A percentile compares a stretch with the other conserved stretches of the same genome.
These are phyloP conservation scores for Thymus mandschuricus DNA, from an alignment of 257 asterid genomes.

Conservation along the genomic window DNA sequence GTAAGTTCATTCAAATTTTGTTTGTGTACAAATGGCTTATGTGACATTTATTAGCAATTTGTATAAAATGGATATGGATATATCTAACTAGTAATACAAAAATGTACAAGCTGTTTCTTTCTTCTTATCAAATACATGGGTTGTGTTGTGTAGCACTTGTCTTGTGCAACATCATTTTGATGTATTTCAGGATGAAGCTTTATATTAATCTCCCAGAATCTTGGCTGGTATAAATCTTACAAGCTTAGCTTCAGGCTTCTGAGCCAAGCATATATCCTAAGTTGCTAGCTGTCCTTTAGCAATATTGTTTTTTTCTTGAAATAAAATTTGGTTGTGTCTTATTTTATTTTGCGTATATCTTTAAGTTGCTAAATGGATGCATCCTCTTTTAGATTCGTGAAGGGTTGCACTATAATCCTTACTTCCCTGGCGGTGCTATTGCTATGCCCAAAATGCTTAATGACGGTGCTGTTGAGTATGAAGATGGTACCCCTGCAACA, in stretches of 20 bases:
- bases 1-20: conserved; percentile 46
- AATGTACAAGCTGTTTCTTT: background rate
- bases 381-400: conserved; percentile 63
- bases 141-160: background rate
- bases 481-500: conserved; percentile 84
- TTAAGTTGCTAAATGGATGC: conserved; percentile 23
- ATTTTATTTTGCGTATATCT: background rate
- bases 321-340: conserved; percentile 2
- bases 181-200: background rate
- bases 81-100: background rate
- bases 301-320: background rate
- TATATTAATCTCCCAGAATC: conserved; percentile 2
- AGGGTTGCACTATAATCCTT: conserved; percentile 78
- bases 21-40: background rate
- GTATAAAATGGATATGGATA: background rate
- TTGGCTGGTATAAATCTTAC: background rate
- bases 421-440: conserved; percentile 89
- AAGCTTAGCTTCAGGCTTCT: background rate
- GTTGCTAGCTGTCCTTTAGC: background rate
- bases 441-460: conserved; percentile 91
- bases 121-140: background rate
- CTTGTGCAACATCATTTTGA: background rate
- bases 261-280: conserved; percentile 4
- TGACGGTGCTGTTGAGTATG: conserved; percentile 83
- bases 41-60: background rate